Evolutionary conservation across 805 yeast genomes (phyloP), one percentile per base, ranked within the genome.

Genomic region (Teunomyces atbi): DNA sequence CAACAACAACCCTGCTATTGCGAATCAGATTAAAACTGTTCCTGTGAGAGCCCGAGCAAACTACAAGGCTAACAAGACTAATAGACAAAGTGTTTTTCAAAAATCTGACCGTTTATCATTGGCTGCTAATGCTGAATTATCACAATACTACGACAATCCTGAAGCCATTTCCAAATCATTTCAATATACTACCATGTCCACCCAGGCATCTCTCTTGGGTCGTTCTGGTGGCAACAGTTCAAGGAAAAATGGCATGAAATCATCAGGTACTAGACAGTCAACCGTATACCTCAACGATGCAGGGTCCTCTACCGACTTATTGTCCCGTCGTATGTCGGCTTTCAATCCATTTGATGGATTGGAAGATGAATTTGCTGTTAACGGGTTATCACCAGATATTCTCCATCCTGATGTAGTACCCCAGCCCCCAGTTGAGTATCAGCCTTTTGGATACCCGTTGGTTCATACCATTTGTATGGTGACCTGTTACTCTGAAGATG

Each of bases 401-500:
- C 77, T 86, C 47, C 88, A 83, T 55, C 86, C 90, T 8, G 87
- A 86, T 58, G 87, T 82, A 23, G 86, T 91, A 12, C 88, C 96
- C 1, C 98, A 92, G 62, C 97, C 98, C 0, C 96, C 96, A 1
- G 78, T 83, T 13, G 86, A 80, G 49, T 91, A 82, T 70, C 91
- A 87, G 73, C 98, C 99, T 4, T 89, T 78, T 66, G 86, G 83
- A 0, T 89, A 71, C 48, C 96, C 99, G 12, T 76, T 94, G 55
- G 73, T 69, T 12, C 77, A 72, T 49, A 51, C 67, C 6, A 58
- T 72, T 46, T 49, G 54, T 39, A 55, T 69, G 42, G 96, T 94
- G 7, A 94, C 99, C 1, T 92, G 97, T 60, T 94, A 94, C 61
- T 90, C 97, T 1, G 99, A 94, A 69, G 96, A 89, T 62, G 87